phyloP scores from a whole-genome alignment of 129 eudicot genomes.

The Calendula officinalis region DNA sequence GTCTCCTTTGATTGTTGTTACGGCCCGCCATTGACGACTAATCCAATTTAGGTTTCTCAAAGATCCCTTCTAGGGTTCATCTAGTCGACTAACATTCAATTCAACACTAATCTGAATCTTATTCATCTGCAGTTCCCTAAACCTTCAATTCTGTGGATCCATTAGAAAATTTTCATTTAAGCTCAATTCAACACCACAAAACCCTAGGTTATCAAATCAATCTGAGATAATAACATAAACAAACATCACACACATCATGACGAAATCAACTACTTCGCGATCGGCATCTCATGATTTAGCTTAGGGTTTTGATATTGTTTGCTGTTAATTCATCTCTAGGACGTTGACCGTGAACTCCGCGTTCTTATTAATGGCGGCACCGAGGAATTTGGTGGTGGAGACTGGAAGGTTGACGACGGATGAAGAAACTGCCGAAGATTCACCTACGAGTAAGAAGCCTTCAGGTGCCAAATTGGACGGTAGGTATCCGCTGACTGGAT shows the following conservation, averaged over 20 bases:
- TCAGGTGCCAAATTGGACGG: conserved; percentile 49
- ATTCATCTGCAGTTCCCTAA: background rate
- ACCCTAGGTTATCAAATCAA: background rate
- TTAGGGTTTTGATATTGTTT: background rate
- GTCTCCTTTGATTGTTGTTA: background rate
- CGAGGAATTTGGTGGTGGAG: conserved; percentile 48
- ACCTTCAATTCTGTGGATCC: conserved; percentile 5
- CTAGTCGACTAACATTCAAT: background rate
- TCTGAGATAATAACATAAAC: conserved; percentile 4
- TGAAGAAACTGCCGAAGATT: conserved; percentile 50
- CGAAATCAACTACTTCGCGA: conserved; percentile 19
- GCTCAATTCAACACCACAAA: conserved; percentile 14
- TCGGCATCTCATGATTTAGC: background rate
- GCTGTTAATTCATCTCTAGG: conserved; percentile 8
- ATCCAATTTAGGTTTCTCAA: background rate
- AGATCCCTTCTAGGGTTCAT: conserved; percentile 24
- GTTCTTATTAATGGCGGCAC: conserved; percentile 68
- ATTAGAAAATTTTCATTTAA: background rate
- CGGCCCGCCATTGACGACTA: conserved; percentile 25
- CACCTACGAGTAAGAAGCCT: conserved; percentile 63
- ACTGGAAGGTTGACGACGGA: conserved; percentile 24
- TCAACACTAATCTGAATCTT: background rate
- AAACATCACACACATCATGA: background rate
- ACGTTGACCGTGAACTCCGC: conserved; percentile 2
- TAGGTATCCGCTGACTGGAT: conserved; percentile 58